These are phyloP conservation scores for Geotrichum carabidarum DNA, from an alignment of 1,139 yeast genomes.

Conservation along the genomic window DNA sequence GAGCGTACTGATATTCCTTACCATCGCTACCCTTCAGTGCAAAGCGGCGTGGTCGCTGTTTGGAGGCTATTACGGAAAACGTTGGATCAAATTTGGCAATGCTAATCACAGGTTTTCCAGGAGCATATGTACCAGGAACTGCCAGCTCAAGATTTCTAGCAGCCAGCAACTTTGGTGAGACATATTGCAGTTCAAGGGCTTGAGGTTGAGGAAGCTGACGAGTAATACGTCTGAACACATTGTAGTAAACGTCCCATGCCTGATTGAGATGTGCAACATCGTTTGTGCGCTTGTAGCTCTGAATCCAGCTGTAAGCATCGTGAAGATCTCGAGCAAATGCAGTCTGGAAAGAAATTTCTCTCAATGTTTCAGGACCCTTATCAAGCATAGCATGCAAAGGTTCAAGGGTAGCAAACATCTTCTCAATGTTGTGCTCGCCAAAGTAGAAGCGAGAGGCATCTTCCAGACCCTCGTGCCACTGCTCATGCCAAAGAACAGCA, in stretches of 20 bases:
- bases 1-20: conserved; percentile 68
- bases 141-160: conserved; percentile 82
- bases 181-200: conserved; percentile 83
- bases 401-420: conserved; percentile 86
- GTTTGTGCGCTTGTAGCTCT: conserved; percentile 74
- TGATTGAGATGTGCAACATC: conserved; percentile 88
- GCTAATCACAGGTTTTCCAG: conserved; percentile 73
- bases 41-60: conserved; percentile 88
- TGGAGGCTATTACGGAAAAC: conserved; percentile 82
- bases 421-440: conserved; percentile 91
- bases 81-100: conserved; percentile 76
- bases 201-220: conserved; percentile 85
- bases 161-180: conserved; percentile 79
- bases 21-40: conserved; percentile 86
- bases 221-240: conserved; percentile 85
- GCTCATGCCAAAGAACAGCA: conserved; percentile 95
- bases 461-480: conserved; percentile 96
- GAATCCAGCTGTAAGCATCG: conserved; percentile 92
- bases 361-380: conserved; percentile 79
- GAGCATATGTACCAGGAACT: conserved; percentile 87
- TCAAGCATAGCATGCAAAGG: conserved; percentile 61
- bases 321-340: conserved; percentile 90
- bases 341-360: conserved; percentile 89
- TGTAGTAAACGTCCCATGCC: conserved; percentile 96
- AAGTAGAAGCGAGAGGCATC: conserved; percentile 92